phyloP scores from a whole-genome alignment of 257 asterid genomes.

The Orobanche coerulescens region DNA sequence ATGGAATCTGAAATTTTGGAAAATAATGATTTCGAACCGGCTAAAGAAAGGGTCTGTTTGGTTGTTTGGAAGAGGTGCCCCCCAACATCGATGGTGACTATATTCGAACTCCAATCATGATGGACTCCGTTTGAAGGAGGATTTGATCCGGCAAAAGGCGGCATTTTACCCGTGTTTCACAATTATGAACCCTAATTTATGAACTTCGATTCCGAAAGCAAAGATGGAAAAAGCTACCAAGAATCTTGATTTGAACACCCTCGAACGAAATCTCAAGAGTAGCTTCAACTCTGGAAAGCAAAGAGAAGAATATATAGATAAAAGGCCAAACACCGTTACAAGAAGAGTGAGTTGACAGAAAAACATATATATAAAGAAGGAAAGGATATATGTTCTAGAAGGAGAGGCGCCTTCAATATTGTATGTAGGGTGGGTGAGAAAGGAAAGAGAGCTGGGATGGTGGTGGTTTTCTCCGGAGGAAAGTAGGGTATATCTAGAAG shows the following conservation, averaged over 20 bases:
- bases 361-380: background rate
- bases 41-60: slow-evolving; percentile 60
- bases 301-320: too few relatives aligned
- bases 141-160: slow-evolving; percentile 48
- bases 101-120: slow-evolving; percentile 38
- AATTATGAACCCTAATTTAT: background rate
- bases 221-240: background rate
- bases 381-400: background rate
- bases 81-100: slow-evolving; percentile 79
- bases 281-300: too few relatives aligned
- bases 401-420: too few relatives aligned
- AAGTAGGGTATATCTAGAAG: slow-evolving; percentile 25
- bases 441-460: too few relatives aligned
- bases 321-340: too few relatives aligned
- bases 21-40: slow-evolving; percentile 69
- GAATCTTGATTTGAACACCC: slow-evolving; percentile 22
- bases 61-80: slow-evolving; percentile 93
- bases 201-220: background rate
- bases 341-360: too few relatives aligned
- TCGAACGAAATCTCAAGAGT: background rate
- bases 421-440: too few relatives aligned
- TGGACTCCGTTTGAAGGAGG: slow-evolving; percentile 25
- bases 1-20: slow-evolving; percentile 37
- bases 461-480: too few relatives aligned
- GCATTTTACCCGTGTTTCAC: slow-evolving; percentile 47